A percentile compares a stretch with the other conserved stretches of the same genome.
Conservation (phyloP, 495 filamentous ascomycete genomes). For the Clavariopsis aquatica region DNA sequence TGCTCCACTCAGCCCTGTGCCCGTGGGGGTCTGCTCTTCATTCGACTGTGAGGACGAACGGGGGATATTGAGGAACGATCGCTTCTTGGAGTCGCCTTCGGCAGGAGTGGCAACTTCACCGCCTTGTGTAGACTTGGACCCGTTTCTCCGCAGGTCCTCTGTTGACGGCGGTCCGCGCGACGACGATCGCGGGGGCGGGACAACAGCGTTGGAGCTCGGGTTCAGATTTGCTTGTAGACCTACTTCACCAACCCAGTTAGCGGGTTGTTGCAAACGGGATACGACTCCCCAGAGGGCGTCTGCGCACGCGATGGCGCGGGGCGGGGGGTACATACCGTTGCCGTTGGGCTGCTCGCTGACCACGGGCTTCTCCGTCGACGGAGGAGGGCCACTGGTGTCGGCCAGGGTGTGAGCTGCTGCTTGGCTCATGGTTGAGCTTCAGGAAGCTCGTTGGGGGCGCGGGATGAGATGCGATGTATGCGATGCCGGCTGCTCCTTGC, state of each 20-base stretch:
- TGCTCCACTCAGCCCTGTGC: slow-evolving; percentile 65
- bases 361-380: slow-evolving; percentile 35
- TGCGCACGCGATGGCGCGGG: neutral
- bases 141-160: slow-evolving; percentile 24
- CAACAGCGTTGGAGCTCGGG: slow-evolving; percentile 12
- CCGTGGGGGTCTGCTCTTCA: slow-evolving; percentile 32
- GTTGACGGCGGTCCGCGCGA: slow-evolving; percentile 32
- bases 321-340: slow-evolving; percentile 27
- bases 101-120: slow-evolving; percentile 19
- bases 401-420: slow-evolving; percentile 46
- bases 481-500: slow-evolving; percentile 31
- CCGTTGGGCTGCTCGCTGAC: slow-evolving; percentile 34
- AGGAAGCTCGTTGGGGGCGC: slow-evolving; percentile 13
- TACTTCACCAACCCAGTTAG: slow-evolving; percentile 2
- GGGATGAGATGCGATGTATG: neutral
- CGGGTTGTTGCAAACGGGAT: neutral
- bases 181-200: slow-evolving; percentile 33
- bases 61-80: slow-evolving; percentile 39
- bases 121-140: slow-evolving; percentile 25
- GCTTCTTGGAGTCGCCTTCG: slow-evolving; percentile 35
- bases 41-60: slow-evolving; percentile 31
- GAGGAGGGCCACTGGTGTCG: slow-evolving; percentile 34
- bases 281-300: neutral
- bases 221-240: slow-evolving; percentile 5
- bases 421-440: slow-evolving; percentile 53